These are phyloP conservation scores for Chytriomyces confervae DNA, from an alignment of 192 early-diverging fungal genomes.

Conservation along the genomic window DNA sequence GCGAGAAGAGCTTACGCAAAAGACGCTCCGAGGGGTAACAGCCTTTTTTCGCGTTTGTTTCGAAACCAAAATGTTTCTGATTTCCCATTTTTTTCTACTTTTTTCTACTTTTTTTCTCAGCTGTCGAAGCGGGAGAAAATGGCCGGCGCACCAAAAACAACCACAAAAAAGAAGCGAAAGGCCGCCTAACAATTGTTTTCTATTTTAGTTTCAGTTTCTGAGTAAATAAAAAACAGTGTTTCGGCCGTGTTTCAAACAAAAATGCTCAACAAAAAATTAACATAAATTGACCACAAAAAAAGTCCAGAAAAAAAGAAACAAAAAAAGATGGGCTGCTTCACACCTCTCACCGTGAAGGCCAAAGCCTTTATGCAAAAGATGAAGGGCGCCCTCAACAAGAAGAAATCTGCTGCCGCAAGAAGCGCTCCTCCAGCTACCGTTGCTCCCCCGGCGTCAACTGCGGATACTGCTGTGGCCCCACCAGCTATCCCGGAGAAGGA, in stretches of 20 bases:
- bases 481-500: too few species aligned
- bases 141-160: slow-evolving; percentile 33
- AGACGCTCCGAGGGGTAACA: slow-evolving; percentile 57
- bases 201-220: neutral
- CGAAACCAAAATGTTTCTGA: neutral
- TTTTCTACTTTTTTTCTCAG: slow-evolving; percentile 23
- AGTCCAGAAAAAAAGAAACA: too few species aligned
- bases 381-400: neutral
- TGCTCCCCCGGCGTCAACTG: too few species aligned
- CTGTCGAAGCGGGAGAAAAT: slow-evolving; percentile 44
- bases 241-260: too few species aligned
- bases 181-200: neutral
- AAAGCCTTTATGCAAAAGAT: neutral
- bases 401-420: neutral
- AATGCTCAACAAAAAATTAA: too few species aligned
- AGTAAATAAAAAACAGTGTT: too few species aligned
- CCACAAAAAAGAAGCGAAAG: slow-evolving; percentile 37
- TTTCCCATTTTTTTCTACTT: too few species aligned
- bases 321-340: neutral
- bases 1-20: slow-evolving; percentile 57
- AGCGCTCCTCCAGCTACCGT: neutral
- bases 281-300: too few species aligned
- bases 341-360: neutral
- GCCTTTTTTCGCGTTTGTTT: neutral
- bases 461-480: too few species aligned